These are phyloP conservation scores for Neurospora sp. DNA, from an alignment of 2,329 filamentous ascomycete genomes.

Conservation along the genomic window DNA sequence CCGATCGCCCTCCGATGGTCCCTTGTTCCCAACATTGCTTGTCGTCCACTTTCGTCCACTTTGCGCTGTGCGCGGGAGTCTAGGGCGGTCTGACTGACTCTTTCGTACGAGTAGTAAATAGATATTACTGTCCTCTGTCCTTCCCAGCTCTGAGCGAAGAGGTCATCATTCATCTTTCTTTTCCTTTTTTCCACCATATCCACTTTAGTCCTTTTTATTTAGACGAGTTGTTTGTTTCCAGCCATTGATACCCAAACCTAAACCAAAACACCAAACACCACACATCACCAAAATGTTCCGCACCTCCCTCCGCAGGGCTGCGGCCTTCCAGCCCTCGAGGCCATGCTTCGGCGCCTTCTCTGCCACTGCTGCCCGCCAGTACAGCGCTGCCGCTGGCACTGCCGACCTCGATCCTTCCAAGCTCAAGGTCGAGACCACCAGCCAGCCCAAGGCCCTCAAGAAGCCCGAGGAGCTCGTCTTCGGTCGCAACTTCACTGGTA, in stretches of 20 bases:
- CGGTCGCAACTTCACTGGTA: conserved; percentile 83
- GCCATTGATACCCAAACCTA: background rate
- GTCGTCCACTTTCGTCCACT: background rate
- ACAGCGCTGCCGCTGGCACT: conserved; percentile 43
- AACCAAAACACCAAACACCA: background rate
- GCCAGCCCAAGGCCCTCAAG: conserved; percentile 61
- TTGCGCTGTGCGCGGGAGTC: background rate
- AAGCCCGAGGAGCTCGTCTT: conserved; percentile 81
- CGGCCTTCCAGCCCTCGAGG: conserved; percentile 21
- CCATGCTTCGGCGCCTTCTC: background rate
- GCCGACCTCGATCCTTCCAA: conserved; percentile 66
- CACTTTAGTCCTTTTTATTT: conserved; percentile 3
- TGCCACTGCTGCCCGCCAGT: conserved; percentile 30
- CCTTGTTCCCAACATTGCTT: background rate
- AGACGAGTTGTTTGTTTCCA: conserved; percentile 1
- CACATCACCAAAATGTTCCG: conserved; percentile 31
- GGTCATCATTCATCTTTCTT: background rate
- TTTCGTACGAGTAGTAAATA: background rate
- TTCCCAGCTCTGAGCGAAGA: background rate
- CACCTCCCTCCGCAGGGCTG: conserved; percentile 26
- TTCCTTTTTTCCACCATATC: conserved; percentile 3
- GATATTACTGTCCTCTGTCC: background rate
- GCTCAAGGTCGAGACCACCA: conserved; percentile 65
- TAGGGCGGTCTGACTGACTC: background rate
- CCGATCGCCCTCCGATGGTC: background rate